phyloP scores from a whole-genome alignment of 306 rosid genomes.

The Mimosa pudica region DNA sequence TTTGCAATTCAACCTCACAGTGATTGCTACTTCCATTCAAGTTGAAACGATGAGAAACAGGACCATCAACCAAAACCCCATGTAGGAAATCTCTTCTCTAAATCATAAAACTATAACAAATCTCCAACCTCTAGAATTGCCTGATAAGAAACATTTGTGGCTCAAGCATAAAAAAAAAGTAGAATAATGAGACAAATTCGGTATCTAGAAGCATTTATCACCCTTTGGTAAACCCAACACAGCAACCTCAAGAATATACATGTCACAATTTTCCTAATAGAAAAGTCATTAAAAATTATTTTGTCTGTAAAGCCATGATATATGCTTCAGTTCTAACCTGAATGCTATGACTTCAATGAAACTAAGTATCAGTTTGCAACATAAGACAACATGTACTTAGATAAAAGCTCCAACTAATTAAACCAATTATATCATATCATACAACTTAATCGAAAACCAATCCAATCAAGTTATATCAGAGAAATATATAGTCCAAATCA shows the following conservation, averaged over 20 bases:
- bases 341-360: too few relatives aligned
- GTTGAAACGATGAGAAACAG: slow-evolving; percentile 98
- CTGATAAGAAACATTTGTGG: slow-evolving; percentile 47
- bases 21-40: slow-evolving; percentile 90
- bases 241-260: slow-evolving; percentile 7
- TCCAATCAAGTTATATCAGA: too few relatives aligned
- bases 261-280: not conserved
- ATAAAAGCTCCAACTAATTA: too few relatives aligned
- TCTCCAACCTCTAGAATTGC: slow-evolving; percentile 94
- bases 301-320: not conserved
- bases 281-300: not conserved
- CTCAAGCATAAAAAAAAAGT: slow-evolving; percentile 28
- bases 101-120: slow-evolving; percentile 89
- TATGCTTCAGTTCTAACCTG: too few relatives aligned
- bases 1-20: slow-evolving; percentile 71
- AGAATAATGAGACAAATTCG: slow-evolving; percentile 24
- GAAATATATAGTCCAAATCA: too few relatives aligned
- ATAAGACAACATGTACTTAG: too few relatives aligned
- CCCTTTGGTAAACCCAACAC: slow-evolving; percentile 55
- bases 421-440: too few relatives aligned
- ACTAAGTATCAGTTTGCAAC: too few relatives aligned
- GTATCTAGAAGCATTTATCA: slow-evolving; percentile 52
- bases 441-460: too few relatives aligned
- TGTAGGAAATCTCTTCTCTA: slow-evolving; percentile 91
- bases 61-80: slow-evolving; percentile 99